A percentile compares a stretch with the other conserved stretches of the same genome.
Evolutionary conservation across 2,329 filamentous ascomycete species (phyloP).

Genomic region (Pseudogymnoascus verrucosus): DNA sequence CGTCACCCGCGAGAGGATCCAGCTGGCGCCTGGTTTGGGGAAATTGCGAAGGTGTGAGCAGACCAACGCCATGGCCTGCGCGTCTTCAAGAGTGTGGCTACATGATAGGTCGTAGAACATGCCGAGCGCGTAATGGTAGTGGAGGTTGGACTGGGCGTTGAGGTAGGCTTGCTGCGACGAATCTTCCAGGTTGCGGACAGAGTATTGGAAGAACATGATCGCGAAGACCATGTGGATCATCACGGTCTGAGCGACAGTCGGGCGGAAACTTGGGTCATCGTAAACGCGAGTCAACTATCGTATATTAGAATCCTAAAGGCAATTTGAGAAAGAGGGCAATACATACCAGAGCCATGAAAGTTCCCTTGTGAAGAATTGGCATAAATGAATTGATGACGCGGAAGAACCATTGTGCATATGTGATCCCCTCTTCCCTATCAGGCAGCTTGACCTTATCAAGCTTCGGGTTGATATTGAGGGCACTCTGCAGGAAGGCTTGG

Average conservation of each 20-base stretch:
- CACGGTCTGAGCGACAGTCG: slow-evolving; percentile 57
- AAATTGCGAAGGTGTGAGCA: slow-evolving; percentile 67
- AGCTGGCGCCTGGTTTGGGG: slow-evolving; percentile 69
- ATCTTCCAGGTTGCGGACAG: slow-evolving; percentile 57
- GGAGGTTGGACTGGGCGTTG: slow-evolving; percentile 61
- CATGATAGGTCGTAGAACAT: slow-evolving; percentile 58
- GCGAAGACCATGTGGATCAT: slow-evolving; percentile 74
- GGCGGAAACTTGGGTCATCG: slow-evolving; percentile 56
- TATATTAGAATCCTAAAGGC: slow-evolving; percentile 11
- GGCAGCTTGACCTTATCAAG: slow-evolving; percentile 53
- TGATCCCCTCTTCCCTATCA: slow-evolving; percentile 53
- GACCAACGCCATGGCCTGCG: slow-evolving; percentile 68
- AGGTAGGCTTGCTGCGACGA: slow-evolving; percentile 45
- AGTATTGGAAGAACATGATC: slow-evolving; percentile 69
- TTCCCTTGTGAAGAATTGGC: slow-evolving; percentile 69
- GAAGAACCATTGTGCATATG: slow-evolving; percentile 69
- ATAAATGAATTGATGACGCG: slow-evolving; percentile 62
- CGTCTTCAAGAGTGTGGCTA: slow-evolving; percentile 54
- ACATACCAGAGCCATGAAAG: slow-evolving; percentile 60
- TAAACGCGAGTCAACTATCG: slow-evolving; percentile 53
- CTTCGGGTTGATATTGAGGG: slow-evolving; percentile 51
- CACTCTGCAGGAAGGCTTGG: slow-evolving; percentile 59
- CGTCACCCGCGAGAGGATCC: slow-evolving; percentile 57
- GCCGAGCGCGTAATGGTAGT: slow-evolving; percentile 69
- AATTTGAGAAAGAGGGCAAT: not conserved